Evolutionary conservation across 805 yeast genomes (phyloP), one percentile per base, ranked within the genome.

Genomic region (Metschnikowia reukaufii): DNA sequence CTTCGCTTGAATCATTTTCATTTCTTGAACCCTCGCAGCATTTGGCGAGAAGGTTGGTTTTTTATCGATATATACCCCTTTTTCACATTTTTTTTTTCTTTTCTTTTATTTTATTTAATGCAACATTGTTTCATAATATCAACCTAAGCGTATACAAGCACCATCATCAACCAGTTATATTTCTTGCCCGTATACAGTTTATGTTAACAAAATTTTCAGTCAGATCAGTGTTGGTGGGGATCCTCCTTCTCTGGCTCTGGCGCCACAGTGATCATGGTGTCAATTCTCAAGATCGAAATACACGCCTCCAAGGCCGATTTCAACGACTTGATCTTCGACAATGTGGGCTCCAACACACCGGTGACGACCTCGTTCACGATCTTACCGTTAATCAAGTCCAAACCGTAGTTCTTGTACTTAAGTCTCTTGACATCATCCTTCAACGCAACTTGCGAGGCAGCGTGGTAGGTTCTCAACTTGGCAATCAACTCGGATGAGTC

Each of bases 231-330:
- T 45, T 72, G 96, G 65, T 92, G 97, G 19, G 92, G 91, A 59
- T 88, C 96, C 72, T 91, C 96, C 72, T 81, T 83, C 54, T 86
- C 88, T 41, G 87, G 90, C 64, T 94, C 99, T 10, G 99, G 99
- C 60, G 92, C 95, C 52, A 94, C 96, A 40, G 89, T 88, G 62
- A 94, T 92, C 96, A 92, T 91, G 42, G 99, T 94, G 68, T 94
- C 99, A 62, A 94, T 94, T 77, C 99, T 84, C 60, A 95, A 77
- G 54, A 94, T 94, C 30, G 98, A 96, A 67, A 95, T 84, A 72
- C 99, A 94, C 2, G 99, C 99, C 74, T 94, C 99, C 57, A 94
- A 80, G 5, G 99, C 98, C 50, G 95, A 85, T 69, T 95, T 91
- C 65, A 95, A 80, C 9, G 96, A 84, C 68, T 90, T 91, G 63